Evolutionary conservation across 768 basidiomycete species (phyloP).

Genomic region (Lactifluus volemus): DNA sequence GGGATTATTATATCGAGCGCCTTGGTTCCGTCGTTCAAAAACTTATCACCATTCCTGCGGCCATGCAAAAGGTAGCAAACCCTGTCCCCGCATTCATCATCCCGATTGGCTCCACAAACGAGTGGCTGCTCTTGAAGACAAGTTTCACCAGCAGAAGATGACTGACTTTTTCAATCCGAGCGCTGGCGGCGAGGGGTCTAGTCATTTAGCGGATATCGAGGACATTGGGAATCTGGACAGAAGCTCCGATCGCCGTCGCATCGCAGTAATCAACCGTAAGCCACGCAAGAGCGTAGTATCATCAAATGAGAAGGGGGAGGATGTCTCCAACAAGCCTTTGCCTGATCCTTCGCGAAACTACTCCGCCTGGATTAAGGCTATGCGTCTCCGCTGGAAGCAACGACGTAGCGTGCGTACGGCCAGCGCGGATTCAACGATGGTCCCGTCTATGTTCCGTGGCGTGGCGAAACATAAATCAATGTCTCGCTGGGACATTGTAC

Average conservation of each 20-base stretch:
- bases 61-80: conserved; percentile 94
- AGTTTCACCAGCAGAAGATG: conserved; percentile 96
- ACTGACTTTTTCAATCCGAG: conserved; percentile 80
- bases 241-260: conserved; percentile 30
- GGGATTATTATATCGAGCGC: conserved; percentile 97
- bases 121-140: conserved; percentile 84
- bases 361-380: conserved; percentile 65
- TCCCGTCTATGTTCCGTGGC: conserved; percentile 71
- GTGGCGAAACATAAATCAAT: conserved; percentile 48
- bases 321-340: conserved; percentile 29
- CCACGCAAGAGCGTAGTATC: conserved; percentile 31
- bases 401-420: conserved; percentile 37
- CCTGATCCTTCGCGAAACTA: conserved; percentile 64
- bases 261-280: conserved; percentile 49
- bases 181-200: conserved; percentile 26
- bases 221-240: conserved; percentile 33
- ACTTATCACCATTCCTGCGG: conserved; percentile 96
- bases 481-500: conserved; percentile 86
- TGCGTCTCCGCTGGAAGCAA: conserved; percentile 71
- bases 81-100: conserved; percentile 91
- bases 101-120: conserved; percentile 96
- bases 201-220: conserved; percentile 43
- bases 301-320: conserved; percentile 31
- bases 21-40: conserved; percentile 98
- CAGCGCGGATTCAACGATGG: conserved; percentile 31